phyloP scores from a whole-genome alignment of 495 filamentous ascomycete species.

The Penicillium crystallinum region DNA sequence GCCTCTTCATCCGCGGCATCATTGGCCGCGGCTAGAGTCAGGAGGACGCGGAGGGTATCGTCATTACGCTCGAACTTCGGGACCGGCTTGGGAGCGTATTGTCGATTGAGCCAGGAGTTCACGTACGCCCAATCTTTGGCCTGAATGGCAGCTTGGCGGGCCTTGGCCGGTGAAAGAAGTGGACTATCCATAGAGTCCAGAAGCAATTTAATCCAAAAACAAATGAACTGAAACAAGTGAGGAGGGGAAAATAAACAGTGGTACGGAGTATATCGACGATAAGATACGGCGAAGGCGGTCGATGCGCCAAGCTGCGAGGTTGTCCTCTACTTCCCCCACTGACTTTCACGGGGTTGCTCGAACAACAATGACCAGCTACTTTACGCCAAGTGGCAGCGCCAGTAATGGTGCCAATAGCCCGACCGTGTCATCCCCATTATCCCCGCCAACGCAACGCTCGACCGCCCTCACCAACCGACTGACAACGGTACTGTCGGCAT shows the following conservation, averaged over 20 bases:
- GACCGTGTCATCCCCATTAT: constrained; percentile 30
- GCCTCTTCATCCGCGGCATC: constrained; percentile 77
- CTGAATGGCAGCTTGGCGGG: constrained; percentile 43
- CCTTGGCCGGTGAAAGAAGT: constrained; percentile 43
- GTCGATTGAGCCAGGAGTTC: constrained; percentile 70
- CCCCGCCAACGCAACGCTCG: constrained; percentile 36
- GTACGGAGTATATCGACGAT: constrained; percentile 14
- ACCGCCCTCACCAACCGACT: constrained; percentile 71
- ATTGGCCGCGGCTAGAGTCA: constrained; percentile 71
- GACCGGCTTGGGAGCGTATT: constrained; percentile 57
- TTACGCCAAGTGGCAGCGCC: constrained; percentile 26
- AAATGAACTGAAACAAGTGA: not conserved
- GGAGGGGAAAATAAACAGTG: constrained; percentile 2
- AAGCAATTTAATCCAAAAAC: not conserved
- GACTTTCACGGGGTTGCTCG: constrained; percentile 4
- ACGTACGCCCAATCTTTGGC: constrained; percentile 87
- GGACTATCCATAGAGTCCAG: constrained; percentile 32
- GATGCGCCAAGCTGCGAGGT: constrained; percentile 9
- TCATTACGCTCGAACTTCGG: constrained; percentile 78
- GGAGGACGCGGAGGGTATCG: constrained; percentile 71
- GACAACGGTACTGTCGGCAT: constrained; percentile 79
- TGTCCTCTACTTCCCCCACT: constrained; percentile 20
- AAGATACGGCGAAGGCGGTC: constrained; percentile 24
- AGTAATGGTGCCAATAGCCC: constrained; percentile 26
- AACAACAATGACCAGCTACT: constrained; percentile 41